Conservation (phyloP, 2,329 filamentous ascomycete species). For the Neofusicoccum laricinum region DNA sequence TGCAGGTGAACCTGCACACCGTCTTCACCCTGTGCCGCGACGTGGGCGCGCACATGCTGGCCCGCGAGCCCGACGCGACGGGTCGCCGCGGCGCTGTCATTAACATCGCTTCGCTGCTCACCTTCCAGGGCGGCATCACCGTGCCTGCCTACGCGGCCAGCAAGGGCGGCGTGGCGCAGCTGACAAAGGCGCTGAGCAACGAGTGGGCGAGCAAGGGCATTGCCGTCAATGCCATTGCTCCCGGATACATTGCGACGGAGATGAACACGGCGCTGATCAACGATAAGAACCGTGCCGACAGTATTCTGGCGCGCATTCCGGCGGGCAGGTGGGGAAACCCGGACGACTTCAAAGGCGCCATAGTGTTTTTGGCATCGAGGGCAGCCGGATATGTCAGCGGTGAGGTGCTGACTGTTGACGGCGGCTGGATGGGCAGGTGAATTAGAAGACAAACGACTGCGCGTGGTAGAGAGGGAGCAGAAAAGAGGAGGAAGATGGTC, state of each 20-base stretch:
- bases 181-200: constrained; percentile 82
- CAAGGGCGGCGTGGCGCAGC: constrained; percentile 80
- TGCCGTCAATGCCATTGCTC: constrained; percentile 83
- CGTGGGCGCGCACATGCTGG: constrained; percentile 75
- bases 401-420: constrained; percentile 79
- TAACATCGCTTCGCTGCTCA: constrained; percentile 78
- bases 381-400: constrained; percentile 81
- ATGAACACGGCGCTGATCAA: constrained; percentile 85
- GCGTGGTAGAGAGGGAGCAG: not conserved
- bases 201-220: constrained; percentile 81
- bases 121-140: constrained; percentile 83
- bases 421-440: constrained; percentile 88
- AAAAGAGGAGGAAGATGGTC: not conserved
- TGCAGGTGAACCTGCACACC: constrained; percentile 82
- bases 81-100: constrained; percentile 70
- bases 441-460: not conserved
- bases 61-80: constrained; percentile 46
- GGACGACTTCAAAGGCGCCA: constrained; percentile 83
- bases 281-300: constrained; percentile 65
- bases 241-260: constrained; percentile 88
- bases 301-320: constrained; percentile 78
- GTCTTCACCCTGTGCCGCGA: constrained; percentile 78
- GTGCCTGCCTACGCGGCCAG: constrained; percentile 84
- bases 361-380: constrained; percentile 72
- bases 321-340: constrained; percentile 79